Base-by-base conservation (phyloP, 2,329 filamentous ascomycete genomes). In the Colletotrichum echinochloae region DNA sequence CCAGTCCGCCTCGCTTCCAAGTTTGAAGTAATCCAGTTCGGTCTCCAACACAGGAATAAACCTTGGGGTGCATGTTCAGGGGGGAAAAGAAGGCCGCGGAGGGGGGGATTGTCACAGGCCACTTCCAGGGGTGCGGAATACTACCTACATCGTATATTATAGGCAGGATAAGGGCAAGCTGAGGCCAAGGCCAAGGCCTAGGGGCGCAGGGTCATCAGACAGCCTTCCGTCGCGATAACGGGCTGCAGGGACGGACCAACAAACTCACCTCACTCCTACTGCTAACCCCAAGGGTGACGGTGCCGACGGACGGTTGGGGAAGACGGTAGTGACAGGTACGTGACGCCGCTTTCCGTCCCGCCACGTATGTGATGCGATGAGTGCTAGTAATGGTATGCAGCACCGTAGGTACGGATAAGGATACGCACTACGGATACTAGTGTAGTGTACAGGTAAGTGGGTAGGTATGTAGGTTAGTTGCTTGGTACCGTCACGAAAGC, bases 21-120 rank as follows among this genome's bases (percentile, higher is more conserved):
- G n/a, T n/a, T n/a, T n/a, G n/a, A n/a, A 20, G 46, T 26, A 12
- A 11, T 28, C 48, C 48, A 16, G 48, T 20, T n/a, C 48, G 20
- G 18, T 33, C 57, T 60, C 57, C 35, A 20, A 48, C 44, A 60
- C 28, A 26, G 30, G 41, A 33, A 44, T 46, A 28, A 49, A 28
- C 44, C 44, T 60, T 49, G 44, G 59, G 44, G 59, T 37, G 59
- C 59, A 60, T 49, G 59, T 11, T 33, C 57, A 60, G 39, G 41
- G 41, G 28, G 14, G 30, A 33, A 33, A 28, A 57, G 6, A 14
- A 33, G 52, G 52, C 51, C 33, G 16, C 4, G 33, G 33, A 23
- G 16, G 30, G 18, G 33, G 20, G 20, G 23, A 18, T 20, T 14
- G 54, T 39, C 41, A 35, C 54, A 57, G 54, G 54, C 26, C 26